Conservation (phyloP, 2,329 filamentous ascomycete genomes). For the Aspergillus bombycis region DNA sequence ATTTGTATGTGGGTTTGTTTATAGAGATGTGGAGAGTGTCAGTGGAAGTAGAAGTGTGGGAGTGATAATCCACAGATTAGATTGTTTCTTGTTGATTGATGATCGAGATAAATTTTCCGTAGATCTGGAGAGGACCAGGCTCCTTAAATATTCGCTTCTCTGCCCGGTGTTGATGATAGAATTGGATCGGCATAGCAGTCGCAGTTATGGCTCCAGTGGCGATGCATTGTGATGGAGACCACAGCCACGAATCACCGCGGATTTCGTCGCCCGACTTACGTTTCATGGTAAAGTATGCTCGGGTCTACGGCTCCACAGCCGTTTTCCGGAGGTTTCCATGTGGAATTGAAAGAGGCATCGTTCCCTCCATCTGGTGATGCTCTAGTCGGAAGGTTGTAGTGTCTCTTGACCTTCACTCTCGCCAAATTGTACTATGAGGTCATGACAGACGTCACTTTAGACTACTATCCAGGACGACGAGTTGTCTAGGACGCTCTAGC, state of each 20-base stretch:
- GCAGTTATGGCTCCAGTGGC: constrained; percentile 1
- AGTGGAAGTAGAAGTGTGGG: not conserved
- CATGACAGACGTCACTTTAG: not conserved
- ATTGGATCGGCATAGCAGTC: not conserved
- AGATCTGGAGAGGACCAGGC: not conserved
- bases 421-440: not conserved
- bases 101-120: not conserved
- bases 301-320: not conserved
- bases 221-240: not conserved
- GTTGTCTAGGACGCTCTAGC: not conserved
- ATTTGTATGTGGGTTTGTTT: constrained; percentile 3
- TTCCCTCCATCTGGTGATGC: not conserved
- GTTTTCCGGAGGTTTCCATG: constrained; percentile 6
- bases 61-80: constrained; percentile 1
- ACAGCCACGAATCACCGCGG: constrained; percentile 1
- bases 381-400: not conserved
- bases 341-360: not conserved
- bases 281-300: not conserved
- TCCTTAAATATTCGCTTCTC: not conserved
- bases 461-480: not conserved
- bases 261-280: not conserved
- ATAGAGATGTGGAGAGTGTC: not conserved
- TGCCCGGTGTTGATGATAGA: not conserved
- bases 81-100: not conserved
- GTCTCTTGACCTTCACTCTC: not conserved